These are phyloP conservation scores for Hura crepitans DNA, from an alignment of 441 rosid genomes.

Conservation along the genomic window DNA sequence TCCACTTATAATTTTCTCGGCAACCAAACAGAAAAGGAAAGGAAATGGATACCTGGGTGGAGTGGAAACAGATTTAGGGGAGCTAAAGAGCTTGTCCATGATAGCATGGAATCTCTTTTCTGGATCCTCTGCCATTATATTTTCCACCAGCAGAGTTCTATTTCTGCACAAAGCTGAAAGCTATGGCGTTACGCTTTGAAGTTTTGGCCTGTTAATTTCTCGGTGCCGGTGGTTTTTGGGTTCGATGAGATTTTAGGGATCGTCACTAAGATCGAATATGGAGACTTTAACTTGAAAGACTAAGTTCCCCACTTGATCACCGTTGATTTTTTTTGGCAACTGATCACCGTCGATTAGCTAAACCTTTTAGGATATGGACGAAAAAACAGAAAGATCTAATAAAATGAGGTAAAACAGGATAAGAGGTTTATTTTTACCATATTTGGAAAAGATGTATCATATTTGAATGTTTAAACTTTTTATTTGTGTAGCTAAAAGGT, in stretches of 20 bases:
- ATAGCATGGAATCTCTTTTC: constrained; percentile 29
- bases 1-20: not conserved
- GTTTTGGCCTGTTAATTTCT: not conserved
- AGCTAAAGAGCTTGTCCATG: constrained; percentile 26
- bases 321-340: too few relatives aligned
- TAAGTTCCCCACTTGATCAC: not conserved
- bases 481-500: too few relatives aligned
- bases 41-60: constrained; percentile 12
- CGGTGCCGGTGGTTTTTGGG: not conserved
- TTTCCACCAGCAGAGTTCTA: not conserved
- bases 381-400: too few relatives aligned
- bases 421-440: too few relatives aligned
- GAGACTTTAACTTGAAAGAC: not conserved
- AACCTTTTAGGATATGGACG: too few relatives aligned
- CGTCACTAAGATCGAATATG: not conserved
- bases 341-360: too few relatives aligned
- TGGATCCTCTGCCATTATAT: constrained; percentile 21
- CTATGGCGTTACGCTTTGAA: not conserved
- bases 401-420: too few relatives aligned
- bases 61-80: constrained; percentile 16
- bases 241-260: not conserved
- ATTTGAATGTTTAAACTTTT: too few relatives aligned
- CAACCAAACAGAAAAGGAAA: not conserved
- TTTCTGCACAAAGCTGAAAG: not conserved
- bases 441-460: too few relatives aligned